phyloP scores from a whole-genome alignment of 139 green algal species.

The Volvox reticuliferus region DNA sequence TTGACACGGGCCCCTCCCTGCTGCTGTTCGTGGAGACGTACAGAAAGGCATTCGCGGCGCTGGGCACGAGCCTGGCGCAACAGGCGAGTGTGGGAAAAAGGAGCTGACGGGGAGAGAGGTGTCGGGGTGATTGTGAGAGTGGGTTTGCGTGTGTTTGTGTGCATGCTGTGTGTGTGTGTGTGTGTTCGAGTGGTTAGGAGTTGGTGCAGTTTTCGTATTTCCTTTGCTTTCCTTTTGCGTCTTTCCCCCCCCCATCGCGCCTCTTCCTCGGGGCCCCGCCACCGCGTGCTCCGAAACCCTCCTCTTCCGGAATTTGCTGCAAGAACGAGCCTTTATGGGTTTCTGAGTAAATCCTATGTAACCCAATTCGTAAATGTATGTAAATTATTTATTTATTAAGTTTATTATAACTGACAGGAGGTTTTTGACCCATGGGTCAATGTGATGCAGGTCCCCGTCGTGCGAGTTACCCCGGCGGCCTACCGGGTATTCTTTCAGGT shows the following conservation, averaged over 20 bases:
- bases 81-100: conserved; percentile 45
- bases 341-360: no score
- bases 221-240: not conserved
- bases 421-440: no score
- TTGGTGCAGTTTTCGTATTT: no score
- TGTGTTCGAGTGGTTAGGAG: no score
- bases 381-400: no score
- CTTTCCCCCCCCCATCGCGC: not conserved
- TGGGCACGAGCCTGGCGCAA: conserved; percentile 72
- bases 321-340: no score
- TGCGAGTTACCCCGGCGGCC: conserved; percentile 68
- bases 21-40: conserved; percentile 86
- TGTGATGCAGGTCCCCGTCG: conserved; percentile 36
- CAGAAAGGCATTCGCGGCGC: conserved; percentile 51
- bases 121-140: not conserved
- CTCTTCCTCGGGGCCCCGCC: not conserved
- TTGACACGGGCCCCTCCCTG: conserved; percentile 86
- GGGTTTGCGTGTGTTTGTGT: no score
- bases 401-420: no score
- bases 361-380: no score
- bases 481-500: conserved; percentile 87
- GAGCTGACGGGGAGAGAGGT: not conserved
- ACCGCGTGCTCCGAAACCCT: no score
- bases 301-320: no score
- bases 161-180: no score